Conservation (phyloP, 257 asterid species). For the Marsdenia floribunda region DNA sequence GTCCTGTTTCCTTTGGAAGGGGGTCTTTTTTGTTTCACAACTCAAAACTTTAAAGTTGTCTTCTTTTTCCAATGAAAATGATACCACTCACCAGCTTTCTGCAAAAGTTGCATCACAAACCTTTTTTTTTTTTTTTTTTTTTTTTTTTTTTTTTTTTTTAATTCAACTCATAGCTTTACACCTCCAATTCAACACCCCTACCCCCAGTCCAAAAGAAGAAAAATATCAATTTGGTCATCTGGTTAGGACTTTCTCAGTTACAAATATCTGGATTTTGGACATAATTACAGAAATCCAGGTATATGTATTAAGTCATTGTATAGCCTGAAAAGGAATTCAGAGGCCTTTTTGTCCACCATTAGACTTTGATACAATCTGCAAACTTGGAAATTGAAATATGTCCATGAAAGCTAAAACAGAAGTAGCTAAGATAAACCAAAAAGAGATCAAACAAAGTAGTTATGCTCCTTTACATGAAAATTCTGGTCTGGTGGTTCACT, state of each 20-base stretch:
- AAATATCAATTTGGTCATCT: neutral
- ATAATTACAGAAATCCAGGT: neutral
- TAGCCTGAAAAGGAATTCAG: neutral
- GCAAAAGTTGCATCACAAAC: neutral
- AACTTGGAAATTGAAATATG: conserved; percentile 1
- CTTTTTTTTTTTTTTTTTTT: neutral
- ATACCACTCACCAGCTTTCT: conserved; percentile 9
- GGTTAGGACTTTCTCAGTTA: neutral
- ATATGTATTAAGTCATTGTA: neutral
- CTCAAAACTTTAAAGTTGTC: neutral
- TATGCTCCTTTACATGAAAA: neutral
- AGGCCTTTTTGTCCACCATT: neutral
- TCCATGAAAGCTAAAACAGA: neutral
- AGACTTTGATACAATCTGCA: neutral
- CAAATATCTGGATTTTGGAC: neutral
- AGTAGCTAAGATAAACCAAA: neutral
- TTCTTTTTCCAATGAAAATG: conserved; percentile 12
- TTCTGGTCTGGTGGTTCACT: neutral
- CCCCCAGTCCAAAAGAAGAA: neutral
- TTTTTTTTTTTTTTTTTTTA: neutral
- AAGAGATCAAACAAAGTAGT: neutral
- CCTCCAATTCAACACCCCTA: neutral
- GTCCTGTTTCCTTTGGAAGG: conserved; percentile 3
- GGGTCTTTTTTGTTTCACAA: neutral
- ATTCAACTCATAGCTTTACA: neutral